Evolutionary conservation across 169 alveolate species (phyloP), one percentile per base, ranked within the genome.

Genomic region (Besnoitia besnoiti): DNA sequence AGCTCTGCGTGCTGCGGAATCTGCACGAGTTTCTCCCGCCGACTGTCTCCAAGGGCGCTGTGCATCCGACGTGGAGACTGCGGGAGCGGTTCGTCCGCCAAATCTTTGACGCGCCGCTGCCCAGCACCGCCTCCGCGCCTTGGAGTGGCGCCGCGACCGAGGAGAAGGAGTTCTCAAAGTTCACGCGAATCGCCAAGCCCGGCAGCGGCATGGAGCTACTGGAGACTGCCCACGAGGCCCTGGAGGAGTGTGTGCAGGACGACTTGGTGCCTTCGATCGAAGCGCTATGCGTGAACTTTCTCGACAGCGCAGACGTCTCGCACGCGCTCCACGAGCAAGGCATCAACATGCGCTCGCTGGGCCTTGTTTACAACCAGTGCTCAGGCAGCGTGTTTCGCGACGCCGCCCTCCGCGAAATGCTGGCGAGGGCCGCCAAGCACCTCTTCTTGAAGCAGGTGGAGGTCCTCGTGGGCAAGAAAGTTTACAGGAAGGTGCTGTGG

Each of bases 11-110:
- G 27, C 61, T 91, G 42, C 91, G 94, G 47, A 91, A 91, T 21
- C 94, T 91, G 21, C 94, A 91, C 75, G 94, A 91, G 73, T 27
- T 90, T 37, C 82, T 91, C 49, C 94, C 94, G 21, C 94, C 94
- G 39, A 61, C 40, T 30, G 87, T 77, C 55, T 19, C 21, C 49
- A 77, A 44, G 40, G 87, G 87, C 10, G 14, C 12, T 0, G 87
- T 77, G 14, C 49, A 77, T 30, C 87, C 87, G 94, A 85, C 87
- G 40, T 88, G 47, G 24, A 61, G 94, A 76, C 49, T 91, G 59
- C 91, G 94, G 42, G 91, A 82, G 88, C 30, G 55, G 10, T 91
- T 91, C 59, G 91, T 91, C 39, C 50, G 88, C 46, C 91, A 82
- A n/a, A 82, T 85, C 73, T 91, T 85, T 61, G 89, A 85, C 42